These are phyloP conservation scores for Colletotrichum musicola DNA, from an alignment of 2,329 filamentous ascomycete species.

Conservation along the genomic window DNA sequence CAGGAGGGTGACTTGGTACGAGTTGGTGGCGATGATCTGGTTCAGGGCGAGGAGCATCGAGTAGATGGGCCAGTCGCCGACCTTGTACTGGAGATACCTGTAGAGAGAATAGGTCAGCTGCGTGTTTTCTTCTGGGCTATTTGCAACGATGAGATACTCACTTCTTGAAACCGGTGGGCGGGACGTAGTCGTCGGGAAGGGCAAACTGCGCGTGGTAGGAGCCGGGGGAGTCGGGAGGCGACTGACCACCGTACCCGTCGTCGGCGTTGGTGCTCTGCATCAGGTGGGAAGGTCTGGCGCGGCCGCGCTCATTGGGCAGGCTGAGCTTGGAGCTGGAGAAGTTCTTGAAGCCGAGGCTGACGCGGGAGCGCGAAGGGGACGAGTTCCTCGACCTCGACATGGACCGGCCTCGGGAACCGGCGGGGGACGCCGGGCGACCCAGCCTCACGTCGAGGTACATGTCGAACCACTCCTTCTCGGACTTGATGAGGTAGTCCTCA, in stretches of 20 bases:
- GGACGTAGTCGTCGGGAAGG: constrained; percentile 66
- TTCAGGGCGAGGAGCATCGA: constrained; percentile 71
- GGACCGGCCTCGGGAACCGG: constrained; percentile 41
- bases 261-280: constrained; percentile 27
- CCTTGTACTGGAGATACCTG: constrained; percentile 59
- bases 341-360: constrained; percentile 37
- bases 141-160: constrained; percentile 41
- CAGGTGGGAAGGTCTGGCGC: constrained; percentile 24
- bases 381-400: constrained; percentile 14
- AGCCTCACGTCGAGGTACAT: constrained; percentile 70
- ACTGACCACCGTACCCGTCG: constrained; percentile 18
- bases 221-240: constrained; percentile 44
- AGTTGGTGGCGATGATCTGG: constrained; percentile 75
- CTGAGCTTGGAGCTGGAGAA: constrained; percentile 32
- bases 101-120: neutral
- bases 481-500: constrained; percentile 73
- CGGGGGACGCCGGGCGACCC: constrained; percentile 59
- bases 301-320: constrained; percentile 31
- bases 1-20: constrained; percentile 76
- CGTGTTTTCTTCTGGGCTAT: neutral
- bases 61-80: constrained; percentile 75
- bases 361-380: constrained; percentile 27
- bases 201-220: constrained; percentile 65
- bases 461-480: constrained; percentile 76
- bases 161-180: constrained; percentile 67